Base-by-base conservation (phyloP, 768 basidiomycete species). In the Russula griseocarnosa region DNA sequence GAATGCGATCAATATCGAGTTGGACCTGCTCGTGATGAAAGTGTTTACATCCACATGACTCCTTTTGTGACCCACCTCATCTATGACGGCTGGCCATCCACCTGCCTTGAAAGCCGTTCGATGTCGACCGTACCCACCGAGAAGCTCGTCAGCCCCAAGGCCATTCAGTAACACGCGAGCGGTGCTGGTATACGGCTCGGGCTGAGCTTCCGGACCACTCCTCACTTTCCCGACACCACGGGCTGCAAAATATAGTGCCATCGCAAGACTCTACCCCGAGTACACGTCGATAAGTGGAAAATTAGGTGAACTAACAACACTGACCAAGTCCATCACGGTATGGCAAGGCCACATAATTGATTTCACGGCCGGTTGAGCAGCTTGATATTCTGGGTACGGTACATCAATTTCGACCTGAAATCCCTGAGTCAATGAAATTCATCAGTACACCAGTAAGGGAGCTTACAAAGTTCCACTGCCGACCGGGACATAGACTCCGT, bases 81-180 rank as follows among this genome's bases (percentile, higher is more conserved):
- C 80, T 56, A 95, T 81, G 49, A 93, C 82, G 10, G 84, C 87
- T 66, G 78, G 70, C 93, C 93, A 96, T 13, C 90, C 85, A 22
- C 80, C 82, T 8, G 73, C 69, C 7, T 76, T 79, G 72, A 83
- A 98, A 1, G 86, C 90, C 11, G 85, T 83, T 9, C 92, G 83
- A 76, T 98, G 94, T 62, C 97, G 81, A 3, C 90, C 83, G 73
- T 99, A 99, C 1, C 97, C 97, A 3, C 94, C 97, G 5, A 99
- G 79, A 46, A 98, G 79, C 72, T 99, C 97, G 71, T 99, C 97
- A 1, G 97, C 92, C 0, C 97, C 97, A 8, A 99, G 78, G 1
- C 97, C 97, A 66, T 86, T 95, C 28, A 99, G 76, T 10, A 98
- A 77, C 0, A 98, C 94, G 50, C 84, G 82, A 0, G 97, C 93